Base-by-base conservation (phyloP, 192 early-diverging fungal species). In the Entomortierella chlamydospora region DNA sequence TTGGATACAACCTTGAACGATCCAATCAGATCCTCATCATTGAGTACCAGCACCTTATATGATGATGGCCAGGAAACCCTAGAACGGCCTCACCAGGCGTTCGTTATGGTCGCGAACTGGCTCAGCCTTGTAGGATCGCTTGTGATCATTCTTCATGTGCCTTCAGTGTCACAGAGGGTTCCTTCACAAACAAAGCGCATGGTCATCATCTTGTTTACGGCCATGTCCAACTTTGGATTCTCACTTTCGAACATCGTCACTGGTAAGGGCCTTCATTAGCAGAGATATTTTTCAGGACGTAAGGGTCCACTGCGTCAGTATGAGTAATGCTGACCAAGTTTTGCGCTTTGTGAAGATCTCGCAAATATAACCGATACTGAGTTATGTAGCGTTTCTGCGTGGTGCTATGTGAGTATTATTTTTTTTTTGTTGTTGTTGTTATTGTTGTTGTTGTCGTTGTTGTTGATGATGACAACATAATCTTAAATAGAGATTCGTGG, bases 161-260 rank as follows among this genome's bases (percentile, higher is more conserved):
- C 76, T 22, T 9, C 26, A 20, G 76, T 79, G 6, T 29, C 41
- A 0, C 52, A 53, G 20, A 61, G 52, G 18, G 76, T 61, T 4
- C 76, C 76, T 10, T 17, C 67, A 5, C 76, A 79, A 17, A 31
- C 41, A 42, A 79, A 70, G 37, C 61, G 76, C 0, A 79, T 79
- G 76, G 15, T 70, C 49, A 69, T 79, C 43, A 79, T 70, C 28
- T 37, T 79, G 9, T 61, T 70, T n/a, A 79, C 56, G 7, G 76
- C 76, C 29, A 22, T 79, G 11, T 79, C 76, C 7, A 79, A 79
- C 63, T 47, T 61, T 47, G 76, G 76, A 4, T 79, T 79, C 26
- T 23, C 76, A 0, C 30, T 65, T 11, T 53, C 65, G 25, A 79
- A 79, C 41, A 37, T 79, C 33, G 9, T 54, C 8, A 64, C 74